phyloP scores from a whole-genome alignment of 2,329 filamentous ascomycete genomes.

The Colletotrichum karsti region DNA sequence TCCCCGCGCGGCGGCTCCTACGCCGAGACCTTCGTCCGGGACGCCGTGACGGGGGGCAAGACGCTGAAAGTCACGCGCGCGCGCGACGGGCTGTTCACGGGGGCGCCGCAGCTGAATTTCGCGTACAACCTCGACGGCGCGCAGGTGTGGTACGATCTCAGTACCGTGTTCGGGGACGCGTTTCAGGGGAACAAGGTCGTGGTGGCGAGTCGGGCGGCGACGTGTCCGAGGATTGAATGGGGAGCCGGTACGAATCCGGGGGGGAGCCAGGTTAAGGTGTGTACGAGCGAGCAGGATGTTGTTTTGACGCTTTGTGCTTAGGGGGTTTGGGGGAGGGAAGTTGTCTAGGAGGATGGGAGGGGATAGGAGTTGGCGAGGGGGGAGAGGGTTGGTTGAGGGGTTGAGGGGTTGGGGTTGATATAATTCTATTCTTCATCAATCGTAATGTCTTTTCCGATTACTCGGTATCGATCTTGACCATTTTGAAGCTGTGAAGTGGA shows the following conservation, averaged over 20 bases:
- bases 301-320: slow-evolving; percentile 44
- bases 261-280: slow-evolving; percentile 48
- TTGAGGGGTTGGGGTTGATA: too few species aligned
- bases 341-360: background rate
- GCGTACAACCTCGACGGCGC: slow-evolving; percentile 46
- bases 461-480: too few species aligned
- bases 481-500: too few species aligned
- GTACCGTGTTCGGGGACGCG: slow-evolving; percentile 48
- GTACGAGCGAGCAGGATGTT: slow-evolving; percentile 40
- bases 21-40: slow-evolving; percentile 41
- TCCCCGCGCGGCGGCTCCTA: slow-evolving; percentile 36
- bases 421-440: too few species aligned
- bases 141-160: slow-evolving; percentile 49
- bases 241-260: slow-evolving; percentile 41
- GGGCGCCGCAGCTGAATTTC: slow-evolving; percentile 48
- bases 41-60: slow-evolving; percentile 47
- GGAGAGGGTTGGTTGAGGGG: too few species aligned
- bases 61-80: slow-evolving; percentile 46
- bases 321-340: background rate
- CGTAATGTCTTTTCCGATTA: too few species aligned
- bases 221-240: slow-evolving; percentile 47
- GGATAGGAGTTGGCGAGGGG: background rate
- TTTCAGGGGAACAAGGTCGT: slow-evolving; percentile 44
- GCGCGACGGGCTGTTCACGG: slow-evolving; percentile 46
- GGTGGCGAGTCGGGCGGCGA: slow-evolving; percentile 36